Conservation (phyloP, 1,284 basidiomycete species). For the Tremellales sp. region DNA sequence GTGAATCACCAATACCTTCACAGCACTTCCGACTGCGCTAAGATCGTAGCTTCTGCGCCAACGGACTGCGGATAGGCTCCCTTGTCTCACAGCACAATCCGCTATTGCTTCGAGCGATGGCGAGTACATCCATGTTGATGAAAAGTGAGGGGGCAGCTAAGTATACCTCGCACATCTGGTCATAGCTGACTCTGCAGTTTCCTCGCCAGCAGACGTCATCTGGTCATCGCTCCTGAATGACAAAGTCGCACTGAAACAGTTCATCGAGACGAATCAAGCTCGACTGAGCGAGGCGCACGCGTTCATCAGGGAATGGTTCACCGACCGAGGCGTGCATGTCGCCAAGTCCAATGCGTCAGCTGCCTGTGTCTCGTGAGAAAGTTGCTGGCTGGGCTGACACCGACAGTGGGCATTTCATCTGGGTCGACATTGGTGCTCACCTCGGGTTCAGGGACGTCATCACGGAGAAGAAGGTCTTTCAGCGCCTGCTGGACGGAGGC, state of each 20-base stretch:
- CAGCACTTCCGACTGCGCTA: too few relatives aligned
- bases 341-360: slow-evolving; percentile 41
- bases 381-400: not conserved
- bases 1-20: slow-evolving; percentile 13
- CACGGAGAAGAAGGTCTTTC: slow-evolving; percentile 44
- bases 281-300: slow-evolving; percentile 38
- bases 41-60: slow-evolving; percentile 46
- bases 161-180: not conserved
- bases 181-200: slow-evolving; percentile 18
- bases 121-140: slow-evolving; percentile 44
- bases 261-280: slow-evolving; percentile 34
- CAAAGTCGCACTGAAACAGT: slow-evolving; percentile 22
- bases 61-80: slow-evolving; percentile 49
- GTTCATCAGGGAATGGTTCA: slow-evolving; percentile 41
- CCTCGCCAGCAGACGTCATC: slow-evolving; percentile 43
- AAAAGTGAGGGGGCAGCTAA: slow-evolving; percentile 28
- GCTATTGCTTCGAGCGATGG: slow-evolving; percentile 44
- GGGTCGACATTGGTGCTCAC: slow-evolving; percentile 38
- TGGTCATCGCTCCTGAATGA: slow-evolving; percentile 36
- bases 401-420: slow-evolving; percentile 41
- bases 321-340: slow-evolving; percentile 35
- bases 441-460: slow-evolving; percentile 31
- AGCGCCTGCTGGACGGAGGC: slow-evolving; percentile 41
- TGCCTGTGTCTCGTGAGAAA: not conserved
- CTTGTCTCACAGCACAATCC: slow-evolving; percentile 49